Evolutionary conservation across 345 rosid genomes (phyloP).

Genomic region (Gossypium bickii): DNA sequence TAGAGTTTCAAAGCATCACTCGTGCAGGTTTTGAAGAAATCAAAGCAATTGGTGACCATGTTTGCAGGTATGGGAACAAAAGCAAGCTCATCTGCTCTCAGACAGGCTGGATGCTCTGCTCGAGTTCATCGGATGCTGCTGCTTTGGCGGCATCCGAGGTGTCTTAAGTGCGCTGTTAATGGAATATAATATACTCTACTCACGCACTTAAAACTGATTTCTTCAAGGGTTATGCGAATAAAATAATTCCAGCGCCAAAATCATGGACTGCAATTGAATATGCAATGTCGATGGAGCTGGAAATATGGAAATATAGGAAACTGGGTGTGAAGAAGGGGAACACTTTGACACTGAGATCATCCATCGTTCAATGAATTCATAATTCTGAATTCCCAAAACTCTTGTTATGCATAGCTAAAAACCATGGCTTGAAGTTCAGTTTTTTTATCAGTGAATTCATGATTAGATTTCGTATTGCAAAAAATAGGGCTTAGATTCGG

Average conservation of each 20-base stretch:
- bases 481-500: constrained; percentile 13
- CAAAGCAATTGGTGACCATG: constrained; percentile 17
- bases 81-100: not conserved
- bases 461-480: not conserved
- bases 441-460: not conserved
- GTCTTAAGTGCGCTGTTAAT: constrained; percentile 5
- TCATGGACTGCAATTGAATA: not conserved
- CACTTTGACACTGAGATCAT: no score
- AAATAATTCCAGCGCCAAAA: not conserved
- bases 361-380: no score
- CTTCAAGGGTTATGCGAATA: not conserved
- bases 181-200: not conserved
- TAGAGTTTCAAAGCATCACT: constrained; percentile 7
- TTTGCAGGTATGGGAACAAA: constrained; percentile 26
- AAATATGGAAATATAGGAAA: not conserved
- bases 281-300: not conserved
- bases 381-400: not conserved
- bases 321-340: no score
- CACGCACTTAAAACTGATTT: not conserved
- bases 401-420: not conserved
- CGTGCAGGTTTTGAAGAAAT: constrained; percentile 3
- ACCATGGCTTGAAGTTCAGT: not conserved
- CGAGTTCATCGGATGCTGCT: constrained; percentile 15
- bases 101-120: constrained; percentile 18
- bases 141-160: constrained; percentile 16